These are phyloP conservation scores for Novymonas esmeraldas DNA, from an alignment of 208 protist species.

Conservation along the genomic window DNA sequence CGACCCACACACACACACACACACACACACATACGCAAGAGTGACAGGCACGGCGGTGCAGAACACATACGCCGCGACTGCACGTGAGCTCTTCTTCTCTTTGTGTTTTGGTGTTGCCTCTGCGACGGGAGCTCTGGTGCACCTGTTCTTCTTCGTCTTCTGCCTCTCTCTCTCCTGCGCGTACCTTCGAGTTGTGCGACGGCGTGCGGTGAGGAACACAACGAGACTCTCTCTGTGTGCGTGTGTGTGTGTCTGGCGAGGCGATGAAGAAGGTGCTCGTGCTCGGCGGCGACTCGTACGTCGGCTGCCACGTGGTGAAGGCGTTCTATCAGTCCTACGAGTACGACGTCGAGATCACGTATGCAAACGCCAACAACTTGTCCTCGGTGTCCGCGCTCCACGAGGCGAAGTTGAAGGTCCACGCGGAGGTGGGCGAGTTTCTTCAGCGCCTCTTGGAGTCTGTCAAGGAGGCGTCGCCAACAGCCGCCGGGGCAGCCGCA, in stretches of 20 bases:
- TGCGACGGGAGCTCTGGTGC: too few relatives aligned
- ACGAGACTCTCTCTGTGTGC: too few relatives aligned
- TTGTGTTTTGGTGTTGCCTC: too few relatives aligned
- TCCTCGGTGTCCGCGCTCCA: neutral
- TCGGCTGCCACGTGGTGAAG: conserved; percentile 66
- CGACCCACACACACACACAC: neutral
- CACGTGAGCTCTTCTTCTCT: too few relatives aligned
- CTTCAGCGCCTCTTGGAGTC: conserved; percentile 4
- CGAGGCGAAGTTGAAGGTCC: neutral
- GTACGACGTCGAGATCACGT: conserved; percentile 81
- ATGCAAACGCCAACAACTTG: conserved; percentile 30
- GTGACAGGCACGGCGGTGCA: neutral
- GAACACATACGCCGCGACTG: too few relatives aligned
- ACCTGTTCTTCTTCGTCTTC: too few relatives aligned
- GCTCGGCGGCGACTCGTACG: conserved; percentile 82
- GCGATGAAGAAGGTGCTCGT: conserved; percentile 81
- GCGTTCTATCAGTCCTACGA: conserved; percentile 68
- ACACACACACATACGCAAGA: conserved; percentile 7
- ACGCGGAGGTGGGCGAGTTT: too few relatives aligned
- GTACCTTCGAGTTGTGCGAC: too few relatives aligned
- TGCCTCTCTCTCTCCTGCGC: neutral
- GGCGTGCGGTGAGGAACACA: too few relatives aligned
- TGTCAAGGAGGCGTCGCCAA: too few relatives aligned
- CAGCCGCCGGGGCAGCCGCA: too few relatives aligned
- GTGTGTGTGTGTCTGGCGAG: too few relatives aligned